Evolutionary conservation across 495 filamentous ascomycete species (phyloP).

Genomic region (Friedmanniomyces simplex): DNA sequence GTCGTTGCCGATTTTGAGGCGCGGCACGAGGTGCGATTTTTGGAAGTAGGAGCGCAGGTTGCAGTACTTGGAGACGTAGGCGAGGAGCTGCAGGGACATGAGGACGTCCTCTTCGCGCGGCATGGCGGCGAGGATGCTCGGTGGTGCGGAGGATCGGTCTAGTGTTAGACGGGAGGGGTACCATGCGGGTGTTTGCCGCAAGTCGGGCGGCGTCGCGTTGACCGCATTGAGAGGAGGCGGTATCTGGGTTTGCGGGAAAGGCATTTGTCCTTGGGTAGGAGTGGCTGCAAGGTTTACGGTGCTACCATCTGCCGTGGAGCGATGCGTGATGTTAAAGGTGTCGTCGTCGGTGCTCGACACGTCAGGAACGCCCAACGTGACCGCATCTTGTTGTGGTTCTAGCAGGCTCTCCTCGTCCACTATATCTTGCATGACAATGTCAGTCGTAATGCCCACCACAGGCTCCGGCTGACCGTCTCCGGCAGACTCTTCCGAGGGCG

Average conservation of each 20-base stretch:
- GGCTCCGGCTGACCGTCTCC: conserved; percentile 53
- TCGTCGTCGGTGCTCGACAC: conserved; percentile 77
- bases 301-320: conserved; percentile 76
- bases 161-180: conserved; percentile 56
- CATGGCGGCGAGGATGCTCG: conserved; percentile 61
- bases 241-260: conserved; percentile 58
- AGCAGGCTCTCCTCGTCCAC: conserved; percentile 53
- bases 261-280: conserved; percentile 33
- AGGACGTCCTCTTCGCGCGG: conserved; percentile 94
- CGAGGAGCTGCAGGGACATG: conserved; percentile 95
- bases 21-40: conserved; percentile 83
- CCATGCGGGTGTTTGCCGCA: conserved; percentile 44
- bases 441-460: conserved; percentile 61
- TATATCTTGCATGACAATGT: conserved; percentile 71
- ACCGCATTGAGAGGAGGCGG: conserved; percentile 53
- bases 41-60: conserved; percentile 93
- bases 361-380: conserved; percentile 65
- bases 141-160: conserved; percentile 7
- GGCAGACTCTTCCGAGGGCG: conserved; percentile 55
- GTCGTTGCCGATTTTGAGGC: conserved; percentile 79
- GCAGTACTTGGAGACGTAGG: conserved; percentile 98
- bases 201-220: conserved; percentile 59
- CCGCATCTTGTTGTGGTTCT: conserved; percentile 60
- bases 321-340: conserved; percentile 94
- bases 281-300: conserved; percentile 50